These are phyloP conservation scores for Wickerhamomyces sp. DNA, from an alignment of 1,139 yeast genomes.

Conservation along the genomic window DNA sequence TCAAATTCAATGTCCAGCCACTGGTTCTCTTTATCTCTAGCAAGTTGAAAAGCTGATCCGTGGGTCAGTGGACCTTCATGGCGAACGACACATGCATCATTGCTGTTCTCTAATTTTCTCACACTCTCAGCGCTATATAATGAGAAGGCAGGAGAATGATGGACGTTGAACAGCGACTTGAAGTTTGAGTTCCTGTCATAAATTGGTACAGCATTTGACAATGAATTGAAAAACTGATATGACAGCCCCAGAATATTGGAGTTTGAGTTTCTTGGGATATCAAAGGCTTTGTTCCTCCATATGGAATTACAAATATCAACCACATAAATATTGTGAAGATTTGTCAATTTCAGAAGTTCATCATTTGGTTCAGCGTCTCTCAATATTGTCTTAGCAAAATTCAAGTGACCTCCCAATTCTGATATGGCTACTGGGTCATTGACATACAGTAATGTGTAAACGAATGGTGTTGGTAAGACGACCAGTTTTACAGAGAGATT, in stretches of 20 bases:
- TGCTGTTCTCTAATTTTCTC: conserved; percentile 43
- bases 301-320: conserved; percentile 56
- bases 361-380: conserved; percentile 21
- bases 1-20: conserved; percentile 35
- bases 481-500: conserved; percentile 23
- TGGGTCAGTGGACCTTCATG: conserved; percentile 41
- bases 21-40: conserved; percentile 4
- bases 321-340: conserved; percentile 48
- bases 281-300: conserved; percentile 54
- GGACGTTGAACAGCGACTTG: conserved; percentile 43
- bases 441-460: conserved; percentile 34
- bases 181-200: conserved; percentile 27
- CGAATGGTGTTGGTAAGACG: conserved; percentile 36
- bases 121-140: conserved; percentile 40
- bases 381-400: conserved; percentile 35
- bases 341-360: conserved; percentile 26
- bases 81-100: conserved; percentile 27
- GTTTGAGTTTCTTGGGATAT: conserved; percentile 21
- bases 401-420: conserved; percentile 44
- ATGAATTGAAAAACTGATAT: conserved; percentile 31
- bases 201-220: conserved; percentile 35
- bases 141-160: conserved; percentile 52
- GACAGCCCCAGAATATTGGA: conserved; percentile 34
- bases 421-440: conserved; percentile 42
- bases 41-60: conserved; percentile 19